Conservation (phyloP, 1,284 basidiomycete species). For the Apiotrichum montevideense region DNA sequence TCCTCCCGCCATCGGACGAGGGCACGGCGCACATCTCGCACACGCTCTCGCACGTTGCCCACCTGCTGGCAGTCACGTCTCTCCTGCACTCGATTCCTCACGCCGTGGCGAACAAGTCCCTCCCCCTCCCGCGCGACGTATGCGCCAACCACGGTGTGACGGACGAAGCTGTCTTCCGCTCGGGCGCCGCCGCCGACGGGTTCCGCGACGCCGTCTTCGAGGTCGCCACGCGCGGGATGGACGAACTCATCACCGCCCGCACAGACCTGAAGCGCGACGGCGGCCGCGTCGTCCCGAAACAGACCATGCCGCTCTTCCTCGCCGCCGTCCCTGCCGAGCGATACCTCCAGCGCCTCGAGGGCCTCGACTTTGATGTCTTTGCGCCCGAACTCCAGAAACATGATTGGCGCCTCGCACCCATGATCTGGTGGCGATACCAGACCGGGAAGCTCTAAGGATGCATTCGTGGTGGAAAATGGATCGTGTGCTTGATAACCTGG, state of each 20-base stretch:
- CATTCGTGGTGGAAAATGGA: too few species aligned
- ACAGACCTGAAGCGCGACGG: slow-evolving; percentile 63
- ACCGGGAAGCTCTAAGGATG: slow-evolving; percentile 40
- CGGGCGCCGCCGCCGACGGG: slow-evolving; percentile 56
- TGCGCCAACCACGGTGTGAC: slow-evolving; percentile 70
- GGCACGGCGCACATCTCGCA: slow-evolving; percentile 63
- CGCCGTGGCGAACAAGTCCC: slow-evolving; percentile 60
- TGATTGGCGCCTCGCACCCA: slow-evolving; percentile 82
- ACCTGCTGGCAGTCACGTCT: slow-evolving; percentile 48
- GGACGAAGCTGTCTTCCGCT: slow-evolving; percentile 79
- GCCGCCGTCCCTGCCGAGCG: slow-evolving; percentile 68
- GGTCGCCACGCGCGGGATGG: slow-evolving; percentile 83
- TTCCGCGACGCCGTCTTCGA: slow-evolving; percentile 67
- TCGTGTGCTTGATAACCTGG: too few species aligned
- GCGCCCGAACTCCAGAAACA: slow-evolving; percentile 60
- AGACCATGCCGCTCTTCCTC: slow-evolving; percentile 71
- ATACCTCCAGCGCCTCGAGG: slow-evolving; percentile 67
- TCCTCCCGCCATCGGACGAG: slow-evolving; percentile 53
- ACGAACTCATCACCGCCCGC: slow-evolving; percentile 78
- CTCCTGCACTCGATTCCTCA: slow-evolving; percentile 71
- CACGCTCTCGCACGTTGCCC: slow-evolving; percentile 55
- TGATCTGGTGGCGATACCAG: slow-evolving; percentile 65
- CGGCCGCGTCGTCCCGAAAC: slow-evolving; percentile 56
- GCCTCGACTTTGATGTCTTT: slow-evolving; percentile 76
- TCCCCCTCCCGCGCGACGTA: slow-evolving; percentile 79